Percentiles rank a stretch among this genome's conserved stretches.
These are phyloP conservation scores for Goffeauzyma gilvescens DNA, from an alignment of 768 basidiomycete species.

Conservation along the genomic window DNA sequence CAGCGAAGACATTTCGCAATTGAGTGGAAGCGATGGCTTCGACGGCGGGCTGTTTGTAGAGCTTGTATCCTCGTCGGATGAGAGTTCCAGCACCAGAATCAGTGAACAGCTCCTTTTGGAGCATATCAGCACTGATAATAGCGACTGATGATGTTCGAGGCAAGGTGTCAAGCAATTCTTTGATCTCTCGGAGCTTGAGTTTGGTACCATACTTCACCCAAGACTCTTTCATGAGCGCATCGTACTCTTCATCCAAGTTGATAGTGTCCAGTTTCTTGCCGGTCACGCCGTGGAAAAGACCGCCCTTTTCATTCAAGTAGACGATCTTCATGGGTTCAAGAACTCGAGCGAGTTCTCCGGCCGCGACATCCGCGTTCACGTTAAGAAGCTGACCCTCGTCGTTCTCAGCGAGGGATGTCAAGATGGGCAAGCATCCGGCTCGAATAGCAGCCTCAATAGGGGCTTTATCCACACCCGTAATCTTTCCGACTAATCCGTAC, in stretches of 20 bases:
- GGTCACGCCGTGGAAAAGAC: constrained; percentile 89
- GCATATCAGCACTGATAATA: constrained; percentile 75
- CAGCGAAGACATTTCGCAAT: constrained; percentile 81
- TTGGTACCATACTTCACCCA: constrained; percentile 99
- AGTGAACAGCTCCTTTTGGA: constrained; percentile 97
- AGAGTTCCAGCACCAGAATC: constrained; percentile 95
- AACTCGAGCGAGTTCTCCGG: constrained; percentile 93
- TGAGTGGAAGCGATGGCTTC: constrained; percentile 78
- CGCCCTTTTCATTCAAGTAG: constrained; percentile 94
- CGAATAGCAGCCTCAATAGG: constrained; percentile 92
- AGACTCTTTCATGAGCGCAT: constrained; percentile 84
- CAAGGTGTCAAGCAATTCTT: constrained; percentile 92
- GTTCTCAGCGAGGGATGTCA: constrained; percentile 85
- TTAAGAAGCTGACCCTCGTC: constrained; percentile 95
- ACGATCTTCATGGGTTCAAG: constrained; percentile 97
- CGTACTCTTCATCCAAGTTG: constrained; percentile 97
- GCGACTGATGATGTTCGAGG: constrained; percentile 96
- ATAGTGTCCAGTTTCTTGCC: constrained; percentile 91
- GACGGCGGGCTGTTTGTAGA: constrained; percentile 69
- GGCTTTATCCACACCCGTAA: constrained; percentile 83
- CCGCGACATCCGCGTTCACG: constrained; percentile 96
- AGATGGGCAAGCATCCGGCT: constrained; percentile 85
- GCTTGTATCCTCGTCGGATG: constrained; percentile 93
- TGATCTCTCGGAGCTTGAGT: constrained; percentile 96
- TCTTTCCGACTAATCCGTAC: constrained; percentile 88